Base-by-base conservation (phyloP, 768 basidiomycete species). In the Cubamyces lactineus region DNA sequence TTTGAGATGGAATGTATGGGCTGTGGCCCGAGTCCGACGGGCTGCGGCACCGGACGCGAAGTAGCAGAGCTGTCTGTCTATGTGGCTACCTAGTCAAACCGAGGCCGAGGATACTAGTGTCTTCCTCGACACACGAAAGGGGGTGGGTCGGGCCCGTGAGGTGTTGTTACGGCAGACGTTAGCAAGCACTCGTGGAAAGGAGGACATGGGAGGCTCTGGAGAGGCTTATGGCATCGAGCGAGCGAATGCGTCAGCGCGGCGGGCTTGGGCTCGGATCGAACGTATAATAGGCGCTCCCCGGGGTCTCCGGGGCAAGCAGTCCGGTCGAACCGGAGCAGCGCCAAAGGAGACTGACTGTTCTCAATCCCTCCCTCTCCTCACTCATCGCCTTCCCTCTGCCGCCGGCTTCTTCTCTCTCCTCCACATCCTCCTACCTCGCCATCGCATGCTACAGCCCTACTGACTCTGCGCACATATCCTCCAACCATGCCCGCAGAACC, bases 401-500 rank as follows among this genome's bases (percentile, higher is more conserved):
- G 47, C 47, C 47, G 47, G 47, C 48, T 49, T 17, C 26, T 49
- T 28, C 48, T 49, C 48, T 23, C 21, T 9, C 48, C 15, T 3
- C 19, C 19, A 21, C 46, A n/a, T 13, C 15, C 23, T 26, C n/a
- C 48, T 11, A 6, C 23, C 26, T 30, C 5, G 3, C 24, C 24
- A 16, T 16, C 43, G 9, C 49, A 59, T 59, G 41, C 28, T 38
- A 11, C 3, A 15, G 21, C 28, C 51, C 13, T 45, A 21, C 47
- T 56, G 21, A 39, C 21, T 11, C 49, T 11, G 21, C 26, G 13
- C 21, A 9, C 54, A 43, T 50, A 19, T 21, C 11, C 5, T 34
- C 21, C 11, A 41, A 45, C 52, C 17, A 72, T 72, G 71, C 71
- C 71, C 19, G 66, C 69, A 45, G 71, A 70, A 54, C 61, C 68